Evolutionary conservation across 192 early-diverging fungal genomes (phyloP).

Genomic region (Umbelopsis isabellina): DNA sequence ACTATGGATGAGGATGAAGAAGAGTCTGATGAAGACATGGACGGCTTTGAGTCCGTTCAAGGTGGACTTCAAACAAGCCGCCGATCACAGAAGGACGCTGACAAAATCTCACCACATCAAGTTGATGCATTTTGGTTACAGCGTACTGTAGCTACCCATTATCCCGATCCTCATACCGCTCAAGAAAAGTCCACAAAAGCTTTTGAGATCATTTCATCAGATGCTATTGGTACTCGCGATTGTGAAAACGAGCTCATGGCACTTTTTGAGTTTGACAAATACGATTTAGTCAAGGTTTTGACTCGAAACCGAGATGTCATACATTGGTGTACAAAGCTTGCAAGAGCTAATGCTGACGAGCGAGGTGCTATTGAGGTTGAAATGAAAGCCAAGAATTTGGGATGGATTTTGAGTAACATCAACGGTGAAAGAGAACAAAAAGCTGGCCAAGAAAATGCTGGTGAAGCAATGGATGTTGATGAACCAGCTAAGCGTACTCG

Average conservation of each 20-base stretch:
- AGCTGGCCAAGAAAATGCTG: slow-evolving; percentile 62
- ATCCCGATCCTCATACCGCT: slow-evolving; percentile 81
- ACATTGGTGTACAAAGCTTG: slow-evolving; percentile 89
- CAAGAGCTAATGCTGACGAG: slow-evolving; percentile 70
- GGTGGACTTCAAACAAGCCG: slow-evolving; percentile 46
- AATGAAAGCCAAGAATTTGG: slow-evolving; percentile 70
- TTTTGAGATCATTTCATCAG: slow-evolving; percentile 70
- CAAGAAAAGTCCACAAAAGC: slow-evolving; percentile 87
- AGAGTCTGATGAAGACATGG: slow-evolving; percentile 60
- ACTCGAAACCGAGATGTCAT: slow-evolving; percentile 88
- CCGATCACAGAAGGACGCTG: slow-evolving; percentile 34
- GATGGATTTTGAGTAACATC: slow-evolving; percentile 75
- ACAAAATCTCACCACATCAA: slow-evolving; percentile 69
- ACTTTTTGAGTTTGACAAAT: slow-evolving; percentile 96
- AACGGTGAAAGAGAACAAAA: slow-evolving; percentile 57
- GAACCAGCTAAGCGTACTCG: slow-evolving; percentile 33
- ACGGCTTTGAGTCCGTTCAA: slow-evolving; percentile 54
- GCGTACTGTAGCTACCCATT: slow-evolving; percentile 79
- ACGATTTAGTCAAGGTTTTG: slow-evolving; percentile 90
- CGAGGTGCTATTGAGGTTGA: slow-evolving; percentile 58
- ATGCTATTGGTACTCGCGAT: slow-evolving; percentile 71
- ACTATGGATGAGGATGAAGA: slow-evolving; percentile 55
- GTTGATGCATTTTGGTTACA: slow-evolving; percentile 99
- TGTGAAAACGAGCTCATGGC: slow-evolving; percentile 95
- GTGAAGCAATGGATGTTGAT: slow-evolving; percentile 72